A percentile compares a stretch with the other conserved stretches of the same genome.
phyloP scores from a whole-genome alignment of 2,329 filamentous ascomycete genomes.

The Claviceps pusilla region DNA sequence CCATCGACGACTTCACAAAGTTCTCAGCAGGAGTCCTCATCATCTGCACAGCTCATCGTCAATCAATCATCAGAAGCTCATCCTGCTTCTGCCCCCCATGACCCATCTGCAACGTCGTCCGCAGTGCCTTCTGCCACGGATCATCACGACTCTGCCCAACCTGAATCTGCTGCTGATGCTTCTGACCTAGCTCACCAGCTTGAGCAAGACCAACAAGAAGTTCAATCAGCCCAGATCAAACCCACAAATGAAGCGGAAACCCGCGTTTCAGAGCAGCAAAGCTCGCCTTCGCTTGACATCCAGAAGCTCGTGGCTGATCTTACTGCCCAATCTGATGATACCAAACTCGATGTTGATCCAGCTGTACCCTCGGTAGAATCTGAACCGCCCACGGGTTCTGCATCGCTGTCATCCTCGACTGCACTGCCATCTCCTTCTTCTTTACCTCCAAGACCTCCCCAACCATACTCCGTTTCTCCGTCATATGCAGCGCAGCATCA shows the following conservation, averaged over 20 bases:
- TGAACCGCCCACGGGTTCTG: slow-evolving; percentile 14
- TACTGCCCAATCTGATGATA: slow-evolving; percentile 19
- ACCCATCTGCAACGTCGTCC: slow-evolving; percentile 14
- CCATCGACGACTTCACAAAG: slow-evolving; percentile 21
- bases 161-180: slow-evolving; percentile 7
- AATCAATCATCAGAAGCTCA: slow-evolving; percentile 17
- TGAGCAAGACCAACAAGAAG: slow-evolving; percentile 8
- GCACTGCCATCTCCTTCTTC: slow-evolving; percentile 24
- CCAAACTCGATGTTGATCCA: slow-evolving; percentile 17
- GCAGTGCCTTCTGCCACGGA: slow-evolving; percentile 10
- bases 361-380: slow-evolving; percentile 12
- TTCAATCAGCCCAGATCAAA: slow-evolving; percentile 10
- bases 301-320: slow-evolving; percentile 27
- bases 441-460: slow-evolving; percentile 32
- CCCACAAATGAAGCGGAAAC: slow-evolving; percentile 15
- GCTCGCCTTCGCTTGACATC: slow-evolving; percentile 20
- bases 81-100: slow-evolving; percentile 16
- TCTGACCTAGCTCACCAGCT: slow-evolving; percentile 13
- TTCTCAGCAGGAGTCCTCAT: slow-evolving; percentile 27
- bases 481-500: slow-evolving; percentile 24
- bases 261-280: slow-evolving; percentile 15
- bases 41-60: slow-evolving; percentile 22
- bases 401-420: slow-evolving; percentile 17
- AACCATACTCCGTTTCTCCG: slow-evolving; percentile 23
- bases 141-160: slow-evolving; percentile 6